Evolutionary conservation across 2,329 filamentous ascomycete species (phyloP).

Genomic region (Gaeumannomyces tritici): DNA sequence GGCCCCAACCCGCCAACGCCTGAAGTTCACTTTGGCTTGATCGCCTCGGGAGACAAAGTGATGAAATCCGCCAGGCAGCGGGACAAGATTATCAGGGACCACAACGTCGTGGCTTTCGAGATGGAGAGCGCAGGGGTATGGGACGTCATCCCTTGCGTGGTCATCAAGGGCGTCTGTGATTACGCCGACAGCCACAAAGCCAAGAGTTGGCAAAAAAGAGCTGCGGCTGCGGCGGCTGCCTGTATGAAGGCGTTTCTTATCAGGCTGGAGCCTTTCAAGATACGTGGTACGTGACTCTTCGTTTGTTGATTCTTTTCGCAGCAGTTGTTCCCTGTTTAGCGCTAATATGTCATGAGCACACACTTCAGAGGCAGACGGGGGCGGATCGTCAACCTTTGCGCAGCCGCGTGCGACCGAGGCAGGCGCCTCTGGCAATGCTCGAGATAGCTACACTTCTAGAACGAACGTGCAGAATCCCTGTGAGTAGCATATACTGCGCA

Average conservation of each 20-base stretch:
- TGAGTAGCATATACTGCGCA: too few species aligned
- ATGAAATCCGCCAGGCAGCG: constrained; percentile 23
- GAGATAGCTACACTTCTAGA: too few species aligned
- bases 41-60: constrained; percentile 26
- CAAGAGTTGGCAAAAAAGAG: constrained; percentile 24
- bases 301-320: too few species aligned
- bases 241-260: neutral
- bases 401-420: too few species aligned
- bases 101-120: constrained; percentile 23
- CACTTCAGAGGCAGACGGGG: too few species aligned
- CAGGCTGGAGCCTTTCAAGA: too few species aligned
- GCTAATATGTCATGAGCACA: too few species aligned
- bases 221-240: constrained; percentile 14
- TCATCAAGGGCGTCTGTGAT: constrained; percentile 27
- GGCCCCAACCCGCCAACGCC: neutral
- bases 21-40: constrained; percentile 9
- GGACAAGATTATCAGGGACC: constrained; percentile 13
- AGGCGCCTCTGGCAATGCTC: too few species aligned
- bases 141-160: constrained; percentile 20
- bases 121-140: constrained; percentile 26
- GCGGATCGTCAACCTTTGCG: too few species aligned
- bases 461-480: too few species aligned
- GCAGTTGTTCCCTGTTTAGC: too few species aligned
- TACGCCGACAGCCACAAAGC: constrained; percentile 29
- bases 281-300: too few species aligned